These are phyloP conservation scores for Claviceps lovelessii DNA, from an alignment of 2,329 filamentous ascomycete species.

Conservation along the genomic window DNA sequence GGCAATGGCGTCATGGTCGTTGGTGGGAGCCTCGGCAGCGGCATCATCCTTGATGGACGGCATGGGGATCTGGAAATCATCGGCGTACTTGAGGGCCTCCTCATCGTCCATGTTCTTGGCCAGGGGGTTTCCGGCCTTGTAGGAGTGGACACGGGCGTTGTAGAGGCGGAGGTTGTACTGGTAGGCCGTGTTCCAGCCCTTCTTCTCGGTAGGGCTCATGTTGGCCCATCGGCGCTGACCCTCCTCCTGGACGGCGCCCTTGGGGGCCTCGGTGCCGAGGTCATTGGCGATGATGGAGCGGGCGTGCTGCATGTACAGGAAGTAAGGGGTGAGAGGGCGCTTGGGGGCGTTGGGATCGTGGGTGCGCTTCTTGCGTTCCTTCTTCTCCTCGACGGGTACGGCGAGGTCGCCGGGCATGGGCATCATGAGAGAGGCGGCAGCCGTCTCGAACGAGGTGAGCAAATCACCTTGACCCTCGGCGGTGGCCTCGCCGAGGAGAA, in stretches of 20 bases:
- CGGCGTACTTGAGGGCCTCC: constrained; percentile 46
- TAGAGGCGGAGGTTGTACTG: constrained; percentile 53
- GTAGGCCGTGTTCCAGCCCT: constrained; percentile 50
- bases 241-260: constrained; percentile 77
- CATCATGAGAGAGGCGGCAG: constrained; percentile 31
- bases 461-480: constrained; percentile 32
- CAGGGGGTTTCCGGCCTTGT: constrained; percentile 43
- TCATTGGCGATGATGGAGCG: constrained; percentile 70
- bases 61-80: constrained; percentile 40
- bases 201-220: constrained; percentile 61
- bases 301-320: constrained; percentile 83
- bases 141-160: constrained; percentile 50
- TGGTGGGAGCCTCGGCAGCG: constrained; percentile 14
- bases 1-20: constrained; percentile 42
- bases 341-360: constrained; percentile 91
- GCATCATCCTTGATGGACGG: constrained; percentile 32
- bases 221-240: constrained; percentile 73
- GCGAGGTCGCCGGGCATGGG: constrained; percentile 21
- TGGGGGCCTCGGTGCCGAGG: constrained; percentile 59
- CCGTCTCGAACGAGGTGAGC: constrained; percentile 39
- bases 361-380: constrained; percentile 77
- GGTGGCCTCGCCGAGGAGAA: constrained; percentile 54
- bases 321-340: constrained; percentile 85
- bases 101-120: constrained; percentile 49
- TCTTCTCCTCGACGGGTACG: constrained; percentile 51